Evolutionary conservation across 306 rosid genomes (phyloP), one percentile per base, ranked within the genome.

Genomic region (Cucurbita argyrosperma): DNA sequence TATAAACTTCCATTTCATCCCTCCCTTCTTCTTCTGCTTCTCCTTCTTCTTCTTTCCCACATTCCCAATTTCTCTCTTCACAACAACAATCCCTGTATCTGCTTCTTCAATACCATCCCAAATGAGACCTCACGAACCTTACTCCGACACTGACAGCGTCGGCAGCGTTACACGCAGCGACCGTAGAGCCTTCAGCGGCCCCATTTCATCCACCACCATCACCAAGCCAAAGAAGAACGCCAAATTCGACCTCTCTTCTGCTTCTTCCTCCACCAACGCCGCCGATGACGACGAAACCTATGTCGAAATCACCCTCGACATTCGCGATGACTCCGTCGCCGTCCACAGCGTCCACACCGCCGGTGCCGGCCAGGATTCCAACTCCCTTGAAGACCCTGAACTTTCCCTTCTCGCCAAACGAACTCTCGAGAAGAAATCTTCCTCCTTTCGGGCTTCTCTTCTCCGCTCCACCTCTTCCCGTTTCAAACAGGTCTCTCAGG

Each of bases 291-390:
- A 79, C 4, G 84, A 86, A 1, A 60, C 74, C 5, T 83, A 81
- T 52, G 90, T 86, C 18, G 87, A 83, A 77, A 78, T 86, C 58
- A 86, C 90, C n/a, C 84, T 86, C 30, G 90, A 86, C 68, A 86
- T 86, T 47, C 84, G 74, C 8, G 87, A 81, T 8, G 90, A 86
- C 64, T 75, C 87, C 4, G 90, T 86, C 11, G 87, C 87, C 35
- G 86, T 86, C 19, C 90, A 86, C 81, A 83, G 90, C 67, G 90
- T 86, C n/a, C 87, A 86, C 69, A 52, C 83, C 0, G 74, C 87
- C 47, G 78, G 63, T 0, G 71, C 76, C 0, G 74, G 73, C 13
- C 57, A 72, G 1, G 76, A 77, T 8, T 75, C 59, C 46, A 16
- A 26, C 64, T 15, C 71, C 7, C 7, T 46, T 1, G 90, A 84